A percentile compares a stretch with the other conserved stretches of the same genome.
Conservation (phyloP, 345 rosid genomes). For the Turritis glabra region DNA sequence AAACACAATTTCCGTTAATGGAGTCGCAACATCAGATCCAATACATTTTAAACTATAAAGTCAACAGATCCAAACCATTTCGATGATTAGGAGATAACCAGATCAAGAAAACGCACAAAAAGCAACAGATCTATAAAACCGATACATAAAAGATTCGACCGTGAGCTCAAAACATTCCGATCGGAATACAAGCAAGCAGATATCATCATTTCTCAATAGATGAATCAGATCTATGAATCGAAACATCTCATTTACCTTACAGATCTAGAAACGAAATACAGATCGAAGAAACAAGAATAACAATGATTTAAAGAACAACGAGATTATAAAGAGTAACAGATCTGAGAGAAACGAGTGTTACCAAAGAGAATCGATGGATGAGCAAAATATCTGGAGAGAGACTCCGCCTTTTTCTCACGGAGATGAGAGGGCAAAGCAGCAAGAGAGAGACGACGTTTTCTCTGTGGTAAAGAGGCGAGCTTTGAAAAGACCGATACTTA, state of each 20-base stretch:
- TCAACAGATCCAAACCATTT: background rate
- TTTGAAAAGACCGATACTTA: constrained; percentile 24
- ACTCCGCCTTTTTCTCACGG: constrained; percentile 45
- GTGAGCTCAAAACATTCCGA: background rate
- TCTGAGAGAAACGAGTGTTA: constrained; percentile 28
- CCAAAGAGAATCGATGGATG: constrained; percentile 24
- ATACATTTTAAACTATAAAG: background rate
- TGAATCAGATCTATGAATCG: background rate
- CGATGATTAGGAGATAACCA: background rate
- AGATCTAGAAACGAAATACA: constrained; percentile 16
- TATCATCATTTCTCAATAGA: background rate
- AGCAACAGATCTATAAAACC: background rate
- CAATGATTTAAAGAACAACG: background rate
- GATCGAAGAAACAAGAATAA: background rate
- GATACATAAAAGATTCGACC: background rate
- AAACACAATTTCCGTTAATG: background rate
- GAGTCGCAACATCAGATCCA: background rate
- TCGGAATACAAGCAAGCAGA: background rate
- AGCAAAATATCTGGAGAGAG: constrained; percentile 25
- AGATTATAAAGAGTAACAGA: constrained; percentile 21
- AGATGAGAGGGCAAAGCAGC: constrained; percentile 21
- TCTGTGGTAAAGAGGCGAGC: constrained; percentile 35
- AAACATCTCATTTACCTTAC: background rate
- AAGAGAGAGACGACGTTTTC: constrained; percentile 2
- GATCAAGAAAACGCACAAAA: background rate